Evolutionary conservation across 2,329 filamentous ascomycete genomes (phyloP), one percentile per base, ranked within the genome.

Genomic region (Ascocoryne sarcoides): DNA sequence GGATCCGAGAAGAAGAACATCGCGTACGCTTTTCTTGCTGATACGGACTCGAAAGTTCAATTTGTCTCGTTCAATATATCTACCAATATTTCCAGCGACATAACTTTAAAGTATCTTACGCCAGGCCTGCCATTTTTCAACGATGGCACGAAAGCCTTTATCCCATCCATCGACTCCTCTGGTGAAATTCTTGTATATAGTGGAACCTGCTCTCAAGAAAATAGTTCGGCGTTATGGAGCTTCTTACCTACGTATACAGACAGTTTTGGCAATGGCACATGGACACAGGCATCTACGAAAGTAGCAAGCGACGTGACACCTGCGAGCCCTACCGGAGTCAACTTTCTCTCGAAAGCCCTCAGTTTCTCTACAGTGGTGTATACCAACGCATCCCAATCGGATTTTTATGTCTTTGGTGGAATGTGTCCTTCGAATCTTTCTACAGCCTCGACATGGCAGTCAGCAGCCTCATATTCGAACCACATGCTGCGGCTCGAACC

Each of bases 381-480:
- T 8, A 49, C 47, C n/a, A 53, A 57, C 47, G 50, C 49, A 19
- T 54, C 53, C 14, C 31, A 55, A 17, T 51, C 53, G 57, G 51
- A 47, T 18, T 59, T 64, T 32, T 61, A 63, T 37, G 43, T 56
- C 20, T 95, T 94, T 61, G 90, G 88, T 26, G 90, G 90, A 51
- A 94, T 95, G 87, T 96, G 90, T 55, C 81, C 82, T 2, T 61
- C 60, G 5, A 57, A 60, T n/a, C 61, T 65, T 15, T 57, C 62
- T 14, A 68, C 68, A 20, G 51, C 57, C 1, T 55, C 61, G 1
- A 61, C 64, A 14, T 88, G 86, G 81, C 75, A 84, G 46, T 72
- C 73, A 2, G 61, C 69, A 8, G 86, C 83, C 9, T 75, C 77
- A 30, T 96, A 95, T 61, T 89, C 86, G 2, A 87, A 87, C 55